Percentiles rank a stretch among this genome's conserved stretches.
These are phyloP conservation scores for Cryptococcus sp. DNA, from an alignment of 1,284 basidiomycete species.

Conservation along the genomic window DNA sequence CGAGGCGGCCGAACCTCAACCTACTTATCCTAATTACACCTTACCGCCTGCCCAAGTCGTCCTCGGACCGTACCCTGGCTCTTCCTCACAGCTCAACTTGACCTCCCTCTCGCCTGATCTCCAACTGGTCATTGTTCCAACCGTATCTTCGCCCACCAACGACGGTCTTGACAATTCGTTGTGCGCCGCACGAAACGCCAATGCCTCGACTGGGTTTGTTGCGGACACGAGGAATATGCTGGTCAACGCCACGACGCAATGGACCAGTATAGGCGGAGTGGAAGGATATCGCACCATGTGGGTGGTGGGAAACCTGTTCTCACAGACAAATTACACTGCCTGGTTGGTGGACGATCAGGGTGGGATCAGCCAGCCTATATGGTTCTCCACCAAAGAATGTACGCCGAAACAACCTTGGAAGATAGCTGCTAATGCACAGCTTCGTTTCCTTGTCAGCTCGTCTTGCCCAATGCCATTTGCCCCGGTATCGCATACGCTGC, in stretches of 20 bases:
- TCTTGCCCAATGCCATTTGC: conserved; percentile 66
- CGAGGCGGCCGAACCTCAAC: conserved; percentile 41
- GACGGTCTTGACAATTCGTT: conserved; percentile 47
- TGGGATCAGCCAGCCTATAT: conserved; percentile 32
- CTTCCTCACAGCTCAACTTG: conserved; percentile 49
- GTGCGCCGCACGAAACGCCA: conserved; percentile 23
- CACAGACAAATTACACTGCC: conserved; percentile 40
- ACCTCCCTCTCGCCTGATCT: conserved; percentile 53
- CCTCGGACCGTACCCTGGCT: conserved; percentile 44
- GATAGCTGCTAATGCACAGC: conserved; percentile 46
- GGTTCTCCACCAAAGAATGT: conserved; percentile 43
- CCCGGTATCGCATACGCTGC: conserved; percentile 65
- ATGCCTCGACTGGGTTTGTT: conserved; percentile 18
- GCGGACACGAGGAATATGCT: conserved; percentile 13
- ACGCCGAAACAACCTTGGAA: conserved; percentile 3
- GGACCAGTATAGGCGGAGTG: conserved; percentile 23
- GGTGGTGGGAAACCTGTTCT: conserved; percentile 23
- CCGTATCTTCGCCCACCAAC: conserved; percentile 52
- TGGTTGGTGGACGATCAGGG: conserved; percentile 28
- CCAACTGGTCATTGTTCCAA: conserved; percentile 40
- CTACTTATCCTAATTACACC: conserved; percentile 73
- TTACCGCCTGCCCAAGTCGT: conserved; percentile 58
- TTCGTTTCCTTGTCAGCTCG: conserved; percentile 65
- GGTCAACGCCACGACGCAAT: conserved; percentile 16
- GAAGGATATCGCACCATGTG: conserved; percentile 35